These are phyloP conservation scores for Apiospora malaysiana DNA, from an alignment of 2,329 filamentous ascomycete genomes.

Conservation along the genomic window DNA sequence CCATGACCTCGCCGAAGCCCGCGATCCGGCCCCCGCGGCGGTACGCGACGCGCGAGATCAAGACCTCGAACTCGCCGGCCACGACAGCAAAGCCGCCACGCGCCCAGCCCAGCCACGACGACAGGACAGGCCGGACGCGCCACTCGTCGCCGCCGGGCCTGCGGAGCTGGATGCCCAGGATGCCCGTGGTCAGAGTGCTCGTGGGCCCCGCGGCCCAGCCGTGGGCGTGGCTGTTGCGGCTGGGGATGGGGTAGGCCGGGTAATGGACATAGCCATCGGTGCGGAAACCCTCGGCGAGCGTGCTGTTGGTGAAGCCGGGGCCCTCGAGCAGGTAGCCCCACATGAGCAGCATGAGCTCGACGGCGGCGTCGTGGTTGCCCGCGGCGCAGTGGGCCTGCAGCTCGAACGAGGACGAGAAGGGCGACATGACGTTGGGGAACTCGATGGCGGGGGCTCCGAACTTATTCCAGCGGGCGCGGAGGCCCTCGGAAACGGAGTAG, in stretches of 20 bases:
- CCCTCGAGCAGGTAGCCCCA: conserved; percentile 49
- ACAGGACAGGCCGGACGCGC: conserved; percentile 37
- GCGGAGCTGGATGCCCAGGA: conserved; percentile 39
- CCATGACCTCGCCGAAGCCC: conserved; percentile 22
- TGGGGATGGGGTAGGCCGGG: conserved; percentile 38
- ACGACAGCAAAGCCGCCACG: conserved; percentile 45
- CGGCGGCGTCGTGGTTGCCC: conserved; percentile 41
- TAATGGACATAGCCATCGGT: conserved; percentile 44
- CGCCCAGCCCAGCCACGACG: conserved; percentile 41
- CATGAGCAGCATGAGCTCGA: conserved; percentile 48
- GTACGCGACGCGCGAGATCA: background rate
- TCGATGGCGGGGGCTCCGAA: conserved; percentile 49
- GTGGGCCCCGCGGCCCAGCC: conserved; percentile 45
- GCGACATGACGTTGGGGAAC: conserved; percentile 31
- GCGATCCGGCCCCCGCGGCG: background rate
- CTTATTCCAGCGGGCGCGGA: conserved; percentile 48
- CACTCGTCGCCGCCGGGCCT: conserved; percentile 35
- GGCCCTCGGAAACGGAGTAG: conserved; percentile 41
- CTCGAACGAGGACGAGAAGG: conserved; percentile 30
- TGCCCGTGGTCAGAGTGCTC: conserved; percentile 35
- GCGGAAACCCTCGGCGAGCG: conserved; percentile 49
- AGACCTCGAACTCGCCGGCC: background rate
- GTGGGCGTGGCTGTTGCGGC: conserved; percentile 43
- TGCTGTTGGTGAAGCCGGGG: conserved; percentile 47
- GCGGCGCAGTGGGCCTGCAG: conserved; percentile 43